Evolutionary conservation across 2,329 filamentous ascomycete species (phyloP).

Genomic region (Arthrobotrys conoides): DNA sequence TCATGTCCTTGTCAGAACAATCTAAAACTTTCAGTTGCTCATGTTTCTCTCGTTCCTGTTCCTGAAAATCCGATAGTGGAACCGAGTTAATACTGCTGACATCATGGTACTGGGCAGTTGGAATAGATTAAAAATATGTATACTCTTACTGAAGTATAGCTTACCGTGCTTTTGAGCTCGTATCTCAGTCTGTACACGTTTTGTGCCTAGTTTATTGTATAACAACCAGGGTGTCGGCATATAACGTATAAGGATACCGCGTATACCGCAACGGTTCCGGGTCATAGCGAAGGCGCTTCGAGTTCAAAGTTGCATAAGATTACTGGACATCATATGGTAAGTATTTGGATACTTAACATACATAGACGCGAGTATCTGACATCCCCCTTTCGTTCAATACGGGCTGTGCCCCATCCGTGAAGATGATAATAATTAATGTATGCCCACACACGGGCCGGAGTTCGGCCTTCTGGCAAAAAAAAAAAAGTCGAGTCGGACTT

Average conservation of each 20-base stretch:
- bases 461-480: slow-evolving; percentile 39
- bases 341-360: neutral
- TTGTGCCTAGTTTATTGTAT: slow-evolving; percentile 26
- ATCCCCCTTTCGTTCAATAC: slow-evolving; percentile 11
- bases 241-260: slow-evolving; percentile 11
- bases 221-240: slow-evolving; percentile 23
- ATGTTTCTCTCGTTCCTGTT: slow-evolving; percentile 28
- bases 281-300: slow-evolving; percentile 47
- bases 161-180: slow-evolving; percentile 29
- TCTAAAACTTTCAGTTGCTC: slow-evolving; percentile 24
- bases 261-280: neutral
- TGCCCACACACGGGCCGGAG: slow-evolving; percentile 31
- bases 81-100: slow-evolving; percentile 49
- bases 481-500: too few relatives aligned
- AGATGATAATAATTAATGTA: neutral
- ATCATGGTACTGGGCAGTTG: slow-evolving; percentile 51
- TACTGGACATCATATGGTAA: neutral
- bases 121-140: slow-evolving; percentile 50
- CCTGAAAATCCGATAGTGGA: slow-evolving; percentile 55
- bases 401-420: slow-evolving; percentile 32
- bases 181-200: slow-evolving; percentile 37
- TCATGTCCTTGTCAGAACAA: slow-evolving; percentile 55
- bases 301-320: neutral
- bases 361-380: slow-evolving; percentile 2
- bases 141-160: slow-evolving; percentile 16